Evolutionary conservation across 2,329 filamentous ascomycete genomes (phyloP).

Genomic region (Bipolaris gigantea): DNA sequence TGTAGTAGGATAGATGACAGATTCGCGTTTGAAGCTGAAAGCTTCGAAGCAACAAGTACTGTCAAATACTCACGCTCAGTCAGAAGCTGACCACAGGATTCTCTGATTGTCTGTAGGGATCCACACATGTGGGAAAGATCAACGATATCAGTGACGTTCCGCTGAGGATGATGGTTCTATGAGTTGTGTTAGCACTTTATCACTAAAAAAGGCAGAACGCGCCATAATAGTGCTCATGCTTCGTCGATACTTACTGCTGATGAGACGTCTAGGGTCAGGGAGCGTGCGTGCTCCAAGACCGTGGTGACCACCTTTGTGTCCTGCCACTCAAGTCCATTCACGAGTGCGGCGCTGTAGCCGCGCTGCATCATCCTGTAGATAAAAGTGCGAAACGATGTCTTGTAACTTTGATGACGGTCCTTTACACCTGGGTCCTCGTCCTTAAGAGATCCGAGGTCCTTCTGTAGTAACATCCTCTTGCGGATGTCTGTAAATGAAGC

Average conservation of each 20-base stretch:
- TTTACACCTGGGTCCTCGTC: slow-evolving; percentile 21
- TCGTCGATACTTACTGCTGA: slow-evolving; percentile 18
- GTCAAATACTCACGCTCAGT: slow-evolving; percentile 43
- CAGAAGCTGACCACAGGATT: slow-evolving; percentile 23
- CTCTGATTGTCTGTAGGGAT: slow-evolving; percentile 22
- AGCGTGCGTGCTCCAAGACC: slow-evolving; percentile 24
- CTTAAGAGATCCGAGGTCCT: slow-evolving; percentile 22
- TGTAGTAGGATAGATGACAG: slow-evolving; percentile 48
- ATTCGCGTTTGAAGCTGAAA: slow-evolving; percentile 36
- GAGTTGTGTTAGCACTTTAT: background rate
- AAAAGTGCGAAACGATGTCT: slow-evolving; percentile 48
- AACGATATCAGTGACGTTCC: slow-evolving; percentile 13
- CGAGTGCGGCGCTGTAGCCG: slow-evolving; percentile 64
- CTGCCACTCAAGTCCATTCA: slow-evolving; percentile 64
- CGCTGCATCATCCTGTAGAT: slow-evolving; percentile 58
- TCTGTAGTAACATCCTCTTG: slow-evolving; percentile 23
- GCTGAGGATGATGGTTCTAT: slow-evolving; percentile 8
- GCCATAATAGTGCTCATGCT: background rate
- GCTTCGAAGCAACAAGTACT: slow-evolving; percentile 37
- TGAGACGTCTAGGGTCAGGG: slow-evolving; percentile 20
- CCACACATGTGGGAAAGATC: slow-evolving; percentile 24
- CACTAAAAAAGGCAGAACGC: background rate
- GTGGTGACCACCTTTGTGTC: slow-evolving; percentile 61
- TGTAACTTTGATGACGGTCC: slow-evolving; percentile 28
- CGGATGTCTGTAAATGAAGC: slow-evolving; percentile 35